These are phyloP conservation scores for Diaporthe sp. DNA, from an alignment of 2,329 filamentous ascomycete species.

Conservation along the genomic window DNA sequence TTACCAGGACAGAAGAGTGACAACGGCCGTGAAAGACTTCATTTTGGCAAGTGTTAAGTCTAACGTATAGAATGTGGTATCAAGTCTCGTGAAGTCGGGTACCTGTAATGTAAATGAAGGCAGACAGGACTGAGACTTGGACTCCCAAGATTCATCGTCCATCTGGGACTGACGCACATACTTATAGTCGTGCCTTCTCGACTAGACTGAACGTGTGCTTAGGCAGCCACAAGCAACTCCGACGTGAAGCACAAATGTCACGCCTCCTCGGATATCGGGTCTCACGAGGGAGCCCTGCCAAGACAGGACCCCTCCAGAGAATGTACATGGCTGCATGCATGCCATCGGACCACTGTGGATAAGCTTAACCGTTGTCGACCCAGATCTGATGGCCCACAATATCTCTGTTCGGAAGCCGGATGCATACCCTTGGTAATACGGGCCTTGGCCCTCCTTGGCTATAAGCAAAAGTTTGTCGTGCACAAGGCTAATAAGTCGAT, in stretches of 20 bases:
- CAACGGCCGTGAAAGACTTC: constrained; percentile 5
- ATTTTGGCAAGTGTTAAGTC: not conserved
- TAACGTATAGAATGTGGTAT: not conserved
- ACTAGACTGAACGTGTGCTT: no score
- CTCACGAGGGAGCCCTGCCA: constrained; percentile 9
- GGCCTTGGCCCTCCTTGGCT: constrained; percentile 17
- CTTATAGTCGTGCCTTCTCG: not conserved
- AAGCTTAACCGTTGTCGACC: not conserved
- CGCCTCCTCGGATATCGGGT: not conserved
- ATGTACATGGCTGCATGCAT: constrained; percentile 3
- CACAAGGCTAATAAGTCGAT: not conserved
- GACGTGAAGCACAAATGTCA: not conserved
- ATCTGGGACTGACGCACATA: not conserved
- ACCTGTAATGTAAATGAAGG: not conserved
- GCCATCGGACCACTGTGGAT: constrained; percentile 1
- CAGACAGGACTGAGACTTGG: not conserved
- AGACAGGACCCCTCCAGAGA: not conserved
- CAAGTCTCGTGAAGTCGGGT: not conserved
- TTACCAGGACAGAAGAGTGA: constrained; percentile 13
- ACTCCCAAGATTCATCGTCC: not conserved
- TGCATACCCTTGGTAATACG: not conserved
- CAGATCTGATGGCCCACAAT: constrained; percentile 2
- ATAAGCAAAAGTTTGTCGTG: not conserved
- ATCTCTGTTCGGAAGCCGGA: constrained; percentile 7
- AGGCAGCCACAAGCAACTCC: not conserved